Evolutionary conservation across 805 yeast species (phyloP).

Genomic region (Jamesozyma spencerorum): DNA sequence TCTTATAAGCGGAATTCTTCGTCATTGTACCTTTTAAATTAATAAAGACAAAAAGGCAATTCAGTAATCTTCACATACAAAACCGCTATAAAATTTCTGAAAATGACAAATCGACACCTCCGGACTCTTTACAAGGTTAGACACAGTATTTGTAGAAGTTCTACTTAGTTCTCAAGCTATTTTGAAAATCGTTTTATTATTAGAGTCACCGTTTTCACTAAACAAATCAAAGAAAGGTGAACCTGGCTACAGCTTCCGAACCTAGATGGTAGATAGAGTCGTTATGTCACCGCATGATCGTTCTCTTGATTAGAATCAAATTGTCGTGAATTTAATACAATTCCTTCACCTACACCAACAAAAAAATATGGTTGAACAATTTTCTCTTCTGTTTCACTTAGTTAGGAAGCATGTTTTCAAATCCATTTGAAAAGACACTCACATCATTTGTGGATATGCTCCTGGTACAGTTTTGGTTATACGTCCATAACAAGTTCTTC

Average conservation of each 20-base stretch:
- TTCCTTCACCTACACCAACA: too few species aligned
- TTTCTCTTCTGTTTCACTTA: constrained; percentile 63
- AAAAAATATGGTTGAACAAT: constrained; percentile 80
- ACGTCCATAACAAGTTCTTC: too few species aligned
- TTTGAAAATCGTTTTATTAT: constrained; percentile 89
- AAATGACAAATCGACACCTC: constrained; percentile 52
- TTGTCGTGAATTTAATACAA: too few species aligned
- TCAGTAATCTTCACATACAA: constrained; percentile 67
- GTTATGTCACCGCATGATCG: too few species aligned
- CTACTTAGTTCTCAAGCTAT: constrained; percentile 94
- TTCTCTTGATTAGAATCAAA: too few species aligned
- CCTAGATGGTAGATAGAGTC: too few species aligned
- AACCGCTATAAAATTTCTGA: constrained; percentile 75
- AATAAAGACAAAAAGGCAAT: constrained; percentile 89
- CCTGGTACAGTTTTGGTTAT: constrained; percentile 98
- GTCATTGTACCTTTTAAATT: constrained; percentile 96
- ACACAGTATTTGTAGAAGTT: constrained; percentile 99
- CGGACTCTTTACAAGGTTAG: too few species aligned
- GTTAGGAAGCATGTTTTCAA: constrained; percentile 75
- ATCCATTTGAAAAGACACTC: constrained; percentile 87
- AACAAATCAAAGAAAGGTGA: not conserved
- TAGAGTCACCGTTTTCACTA: constrained; percentile 37
- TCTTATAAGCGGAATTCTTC: constrained; percentile 90
- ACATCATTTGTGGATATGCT: constrained; percentile 91
- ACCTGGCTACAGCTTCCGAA: too few species aligned